Base-by-base conservation (phyloP, 768 basidiomycete species). In the Boletus eberwhitei region DNA sequence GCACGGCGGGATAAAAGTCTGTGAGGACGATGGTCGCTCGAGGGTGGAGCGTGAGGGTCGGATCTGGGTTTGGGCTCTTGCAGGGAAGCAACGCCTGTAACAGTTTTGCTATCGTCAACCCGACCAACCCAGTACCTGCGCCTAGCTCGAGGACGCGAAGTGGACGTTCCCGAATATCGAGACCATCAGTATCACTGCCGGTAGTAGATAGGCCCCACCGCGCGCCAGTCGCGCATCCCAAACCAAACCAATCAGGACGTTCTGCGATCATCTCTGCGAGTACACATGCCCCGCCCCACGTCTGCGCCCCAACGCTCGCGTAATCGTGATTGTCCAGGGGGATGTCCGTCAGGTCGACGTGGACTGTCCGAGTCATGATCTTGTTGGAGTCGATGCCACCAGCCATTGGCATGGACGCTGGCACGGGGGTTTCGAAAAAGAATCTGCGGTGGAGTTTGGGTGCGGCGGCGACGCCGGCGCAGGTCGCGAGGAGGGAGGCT, bases 221-320 rank as follows among this genome's bases (percentile, higher is more conserved):
- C 2, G 22, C 17, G 7, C 31, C 14, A 21, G 21, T 35, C 11
- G 7, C 1, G 8, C 22, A 26, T 13, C 22, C 50, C 6, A 83
- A 64, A 9, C 79, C 79, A 63, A 87, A 90, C 26, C 58, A 58
- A 3, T 59, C 64, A 0, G 90, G 87, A 31, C 75, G 65, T 29
- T 84, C 77, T 3, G 79, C 80, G 38, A 93, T 81, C 71, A 84
- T 79, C 64, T 90, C 87, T 0, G 90, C 82, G 52, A 95, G 76
- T 8, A 94, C 81, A 59, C 87, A 91, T 4, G 90, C 87, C 11
- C 87, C 83, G 4, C 90, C 91, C 93, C 92, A 95, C 0, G 91
- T 94, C 71, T 93, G 92, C 26, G 90, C 85, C 2, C 92, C 92
- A 17, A 92, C 83, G 51, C 84, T 87, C 13, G 75, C 72, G 58